Conservation (phyloP, 1,284 basidiomycete genomes). For the Ustilago tritici region DNA sequence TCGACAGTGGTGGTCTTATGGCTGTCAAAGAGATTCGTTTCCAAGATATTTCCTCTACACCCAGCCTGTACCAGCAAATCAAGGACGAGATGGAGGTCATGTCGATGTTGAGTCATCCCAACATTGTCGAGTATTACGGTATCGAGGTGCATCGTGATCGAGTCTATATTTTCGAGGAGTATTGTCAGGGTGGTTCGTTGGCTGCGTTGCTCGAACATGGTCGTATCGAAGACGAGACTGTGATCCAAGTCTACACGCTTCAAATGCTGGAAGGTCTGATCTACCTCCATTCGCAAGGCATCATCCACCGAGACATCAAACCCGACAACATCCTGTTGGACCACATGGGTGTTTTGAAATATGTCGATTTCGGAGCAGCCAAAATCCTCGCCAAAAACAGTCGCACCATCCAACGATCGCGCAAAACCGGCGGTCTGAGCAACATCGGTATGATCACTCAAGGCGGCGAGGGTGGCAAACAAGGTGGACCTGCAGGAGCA, state of each 20-base stretch:
- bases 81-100: slow-evolving; percentile 97
- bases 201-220: slow-evolving; percentile 92
- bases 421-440: slow-evolving; percentile 48
- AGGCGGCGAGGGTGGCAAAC: slow-evolving; percentile 72
- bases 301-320: slow-evolving; percentile 97
- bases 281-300: slow-evolving; percentile 91
- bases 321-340: slow-evolving; percentile 98
- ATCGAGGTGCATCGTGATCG: slow-evolving; percentile 99
- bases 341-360: slow-evolving; percentile 93
- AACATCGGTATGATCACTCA: slow-evolving; percentile 42
- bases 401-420: slow-evolving; percentile 72
- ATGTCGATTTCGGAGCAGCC: slow-evolving; percentile 97
- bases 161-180: slow-evolving; percentile 99
- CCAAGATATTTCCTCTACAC: slow-evolving; percentile 83
- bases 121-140: slow-evolving; percentile 98
- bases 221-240: slow-evolving; percentile 94
- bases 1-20: slow-evolving; percentile 96
- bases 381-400: slow-evolving; percentile 96
- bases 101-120: slow-evolving; percentile 98
- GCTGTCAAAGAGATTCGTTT: slow-evolving; percentile 99
- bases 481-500: slow-evolving; percentile 66
- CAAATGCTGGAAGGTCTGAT: slow-evolving; percentile 95
- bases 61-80: slow-evolving; percentile 81
- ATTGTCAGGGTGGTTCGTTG: slow-evolving; percentile 94
- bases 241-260: slow-evolving; percentile 94